Base-by-base conservation (phyloP, 495 filamentous ascomycete species). In the Corynascus novoguineensis region DNA sequence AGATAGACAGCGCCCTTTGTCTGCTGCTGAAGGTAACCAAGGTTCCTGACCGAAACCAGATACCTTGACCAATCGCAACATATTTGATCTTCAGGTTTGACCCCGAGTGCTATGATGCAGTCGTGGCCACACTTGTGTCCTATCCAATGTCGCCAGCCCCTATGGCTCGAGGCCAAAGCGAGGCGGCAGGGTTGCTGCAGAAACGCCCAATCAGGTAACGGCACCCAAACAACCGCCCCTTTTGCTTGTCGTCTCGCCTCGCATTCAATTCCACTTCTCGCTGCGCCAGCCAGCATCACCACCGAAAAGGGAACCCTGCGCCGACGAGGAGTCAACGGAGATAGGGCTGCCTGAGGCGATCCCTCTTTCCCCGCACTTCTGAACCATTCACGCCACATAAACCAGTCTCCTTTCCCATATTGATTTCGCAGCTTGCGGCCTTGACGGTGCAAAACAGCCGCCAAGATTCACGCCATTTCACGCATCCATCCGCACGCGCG, bases 201-300 rank as follows among this genome's bases (percentile, higher is more conserved):
- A 60, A 63, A 60, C 61, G 50, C 61, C 56, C 57, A 60, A 57
- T 60, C 50, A 50, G 35, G 59, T 17, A 56, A 53, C 53, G 5
- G 21, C 29, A 21, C 11, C 40, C 48, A 58, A 58, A 62, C 55
- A 62, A 22, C 17, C 17, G 21, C 49, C 56, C 48, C 49, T 29
- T 53, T 58, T 58, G n/a, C 22, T 5, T 17, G 3, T 28, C 25
- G 34, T 8, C 29, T 51, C 15, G 35, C 46, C 38, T 51, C 15
- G 21, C 55, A 50, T 37, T 41, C 5, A n/a, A n/a, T n/a, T n/a
- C 55, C 28, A 27, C 42, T n/a, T 22, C 21, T 21, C 53, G 31
- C 31, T 38, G 53, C 14, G 40, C 14, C n/a, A 4, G n/a, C 37
- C 10, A 17, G 37, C 28, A 54, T 25, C 34, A 7, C 15, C 12